Percentiles rank a stretch among this genome's conserved stretches.
These are phyloP conservation scores for Emydomyces testavorans DNA, from an alignment of 2,329 filamentous ascomycete species.

Conservation along the genomic window DNA sequence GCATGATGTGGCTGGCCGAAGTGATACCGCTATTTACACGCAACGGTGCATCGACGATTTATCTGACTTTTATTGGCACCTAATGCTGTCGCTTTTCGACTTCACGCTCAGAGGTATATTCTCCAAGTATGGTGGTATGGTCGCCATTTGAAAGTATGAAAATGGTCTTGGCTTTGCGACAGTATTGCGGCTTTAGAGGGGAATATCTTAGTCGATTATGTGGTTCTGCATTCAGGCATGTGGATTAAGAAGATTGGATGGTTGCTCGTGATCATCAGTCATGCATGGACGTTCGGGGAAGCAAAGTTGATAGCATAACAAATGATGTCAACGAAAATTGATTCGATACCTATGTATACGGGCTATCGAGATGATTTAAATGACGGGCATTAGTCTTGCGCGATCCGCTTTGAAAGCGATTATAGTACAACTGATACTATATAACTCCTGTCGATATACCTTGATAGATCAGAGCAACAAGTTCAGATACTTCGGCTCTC, in stretches of 20 bases:
- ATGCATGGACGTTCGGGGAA: constrained; percentile 3
- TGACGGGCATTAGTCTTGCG: constrained; percentile 17
- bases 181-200: neutral
- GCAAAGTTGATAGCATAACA: constrained; percentile 9
- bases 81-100: neutral
- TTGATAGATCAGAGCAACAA: constrained; percentile 53
- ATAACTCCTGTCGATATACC: constrained; percentile 59
- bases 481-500: constrained; percentile 32
- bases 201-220: constrained; percentile 1
- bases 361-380: constrained; percentile 6
- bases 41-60: neutral
- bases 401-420: constrained; percentile 30
- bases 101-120: neutral
- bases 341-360: constrained; percentile 10
- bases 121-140: neutral
- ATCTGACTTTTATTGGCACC: neutral
- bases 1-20: neutral
- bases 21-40: neutral
- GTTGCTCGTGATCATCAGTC: constrained; percentile 9
- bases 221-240: constrained; percentile 4
- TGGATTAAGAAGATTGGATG: constrained; percentile 6
- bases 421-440: constrained; percentile 43
- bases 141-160: neutral
- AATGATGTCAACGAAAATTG: constrained; percentile 9
- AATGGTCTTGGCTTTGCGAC: neutral